Conservation (phyloP, 1,284 basidiomycete species). For the Cryptococcus wingfieldii region DNA sequence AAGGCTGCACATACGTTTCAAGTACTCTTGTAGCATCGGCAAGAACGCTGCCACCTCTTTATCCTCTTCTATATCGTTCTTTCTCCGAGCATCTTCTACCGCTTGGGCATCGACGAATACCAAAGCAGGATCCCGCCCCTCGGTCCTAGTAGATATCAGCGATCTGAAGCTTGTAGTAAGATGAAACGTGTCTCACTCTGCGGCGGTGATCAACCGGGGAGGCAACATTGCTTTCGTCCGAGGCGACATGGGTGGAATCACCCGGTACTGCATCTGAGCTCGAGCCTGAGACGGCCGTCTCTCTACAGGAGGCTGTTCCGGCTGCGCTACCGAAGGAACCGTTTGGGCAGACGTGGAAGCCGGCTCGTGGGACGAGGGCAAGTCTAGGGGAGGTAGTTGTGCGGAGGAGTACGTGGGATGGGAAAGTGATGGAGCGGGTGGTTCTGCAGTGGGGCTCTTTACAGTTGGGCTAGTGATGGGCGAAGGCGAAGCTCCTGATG, state of each 20-base stretch:
- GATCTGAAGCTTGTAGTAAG: background rate
- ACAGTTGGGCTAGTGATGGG: slow-evolving; percentile 2
- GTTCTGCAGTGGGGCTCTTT: background rate
- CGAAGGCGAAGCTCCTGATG: slow-evolving; percentile 8
- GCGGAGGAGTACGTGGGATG: slow-evolving; percentile 4
- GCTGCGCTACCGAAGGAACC: no score
- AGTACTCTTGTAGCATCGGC: slow-evolving; percentile 47
- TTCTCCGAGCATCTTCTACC: slow-evolving; percentile 15
- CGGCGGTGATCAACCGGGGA: slow-evolving; percentile 32
- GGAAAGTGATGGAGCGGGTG: slow-evolving; percentile 1
- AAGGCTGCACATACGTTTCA: slow-evolving; percentile 29
- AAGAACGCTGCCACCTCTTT: slow-evolving; percentile 46
- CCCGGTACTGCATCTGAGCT: slow-evolving; percentile 28
- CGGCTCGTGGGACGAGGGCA: no score
- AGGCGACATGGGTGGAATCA: slow-evolving; percentile 28
- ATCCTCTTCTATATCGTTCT: slow-evolving; percentile 21
- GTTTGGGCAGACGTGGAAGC: no score
- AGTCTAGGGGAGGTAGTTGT: background rate
- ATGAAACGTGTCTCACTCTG: slow-evolving; percentile 22
- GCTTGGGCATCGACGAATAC: slow-evolving; percentile 46
- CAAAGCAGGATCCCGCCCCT: slow-evolving; percentile 19
- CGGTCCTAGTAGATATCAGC: slow-evolving; percentile 8
- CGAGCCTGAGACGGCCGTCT: background rate
- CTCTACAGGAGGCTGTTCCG: background rate
- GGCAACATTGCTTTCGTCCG: slow-evolving; percentile 25